Evolutionary conservation across 352 stramenopile species (phyloP).

Genomic region (Phytophthora rubi): DNA sequence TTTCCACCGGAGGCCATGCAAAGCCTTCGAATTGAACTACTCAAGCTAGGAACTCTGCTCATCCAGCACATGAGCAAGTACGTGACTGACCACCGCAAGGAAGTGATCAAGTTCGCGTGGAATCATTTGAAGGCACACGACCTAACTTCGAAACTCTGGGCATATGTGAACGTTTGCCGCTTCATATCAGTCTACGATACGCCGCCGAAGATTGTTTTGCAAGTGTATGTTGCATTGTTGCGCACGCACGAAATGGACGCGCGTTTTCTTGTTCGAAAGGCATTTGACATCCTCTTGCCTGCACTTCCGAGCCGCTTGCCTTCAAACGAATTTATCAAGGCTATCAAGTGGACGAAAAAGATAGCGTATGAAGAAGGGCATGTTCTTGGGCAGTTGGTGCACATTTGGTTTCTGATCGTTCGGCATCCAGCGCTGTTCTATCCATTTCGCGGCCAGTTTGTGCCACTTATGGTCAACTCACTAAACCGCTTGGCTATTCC

Average conservation of each 20-base stretch:
- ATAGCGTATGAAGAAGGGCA: constrained; percentile 98
- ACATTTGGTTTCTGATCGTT: constrained; percentile 98
- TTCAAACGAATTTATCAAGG: constrained; percentile 94
- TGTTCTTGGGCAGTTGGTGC: constrained; percentile 94
- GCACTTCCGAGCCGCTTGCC: constrained; percentile 89
- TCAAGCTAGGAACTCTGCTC: constrained; percentile 96
- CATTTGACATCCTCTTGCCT: constrained; percentile 96
- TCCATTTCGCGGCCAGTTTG: constrained; percentile 92
- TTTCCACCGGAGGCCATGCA: constrained; percentile 72
- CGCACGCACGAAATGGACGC: constrained; percentile 95
- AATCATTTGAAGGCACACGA: constrained; percentile 96
- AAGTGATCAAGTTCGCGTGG: constrained; percentile 99
- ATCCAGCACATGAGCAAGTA: constrained; percentile 96
- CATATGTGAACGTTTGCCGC: constrained; percentile 97
- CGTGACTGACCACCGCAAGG: constrained; percentile 93
- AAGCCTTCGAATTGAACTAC: constrained; percentile 89
- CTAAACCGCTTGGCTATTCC: constrained; percentile 96
- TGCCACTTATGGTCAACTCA: constrained; percentile 96
- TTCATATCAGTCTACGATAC: constrained; percentile 98
- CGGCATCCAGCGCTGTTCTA: constrained; percentile 95
- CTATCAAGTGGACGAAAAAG: constrained; percentile 98
- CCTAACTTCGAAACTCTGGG: constrained; percentile 95
- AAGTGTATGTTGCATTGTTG: constrained; percentile 96
- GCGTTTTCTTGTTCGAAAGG: constrained; percentile 93
- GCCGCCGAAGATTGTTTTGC: constrained; percentile 96